Evolutionary conservation across 768 basidiomycete species (phyloP).

Genomic region (Tubosaeta sp.): DNA sequence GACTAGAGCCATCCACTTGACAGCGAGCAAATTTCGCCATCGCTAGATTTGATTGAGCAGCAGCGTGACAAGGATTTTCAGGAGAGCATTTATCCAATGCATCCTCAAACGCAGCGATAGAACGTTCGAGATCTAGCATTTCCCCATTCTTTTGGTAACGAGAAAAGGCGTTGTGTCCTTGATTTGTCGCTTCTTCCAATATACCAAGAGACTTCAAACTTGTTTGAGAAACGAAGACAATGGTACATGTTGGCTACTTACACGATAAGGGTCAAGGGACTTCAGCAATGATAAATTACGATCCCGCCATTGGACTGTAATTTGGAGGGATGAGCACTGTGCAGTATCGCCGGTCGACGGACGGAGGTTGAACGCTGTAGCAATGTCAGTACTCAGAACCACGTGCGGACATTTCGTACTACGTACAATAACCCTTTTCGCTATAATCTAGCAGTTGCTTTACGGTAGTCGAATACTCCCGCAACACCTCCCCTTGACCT

Average conservation of each 20-base stretch:
- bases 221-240: too few relatives aligned
- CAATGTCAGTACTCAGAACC: neutral
- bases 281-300: too few relatives aligned
- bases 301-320: neutral
- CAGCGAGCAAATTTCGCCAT: neutral
- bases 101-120: neutral
- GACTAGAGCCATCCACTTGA: neutral
- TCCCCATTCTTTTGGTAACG: neutral
- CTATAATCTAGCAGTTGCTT: neutral
- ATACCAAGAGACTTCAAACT: neutral
- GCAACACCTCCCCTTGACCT: neutral
- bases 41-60: neutral
- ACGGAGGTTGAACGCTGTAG: neutral
- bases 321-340: neutral
- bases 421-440: neutral
- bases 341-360: neutral
- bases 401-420: neutral
- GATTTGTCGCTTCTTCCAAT: slow-evolving; percentile 1
- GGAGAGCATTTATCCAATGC: neutral
- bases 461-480: neutral
- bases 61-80: slow-evolving; percentile 3
- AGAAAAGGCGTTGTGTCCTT: neutral
- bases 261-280: neutral
- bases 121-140: neutral
- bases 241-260: neutral